Base-by-base conservation (phyloP, 176 grass and related monocot genomes). In the Eragrostis curvula region DNA sequence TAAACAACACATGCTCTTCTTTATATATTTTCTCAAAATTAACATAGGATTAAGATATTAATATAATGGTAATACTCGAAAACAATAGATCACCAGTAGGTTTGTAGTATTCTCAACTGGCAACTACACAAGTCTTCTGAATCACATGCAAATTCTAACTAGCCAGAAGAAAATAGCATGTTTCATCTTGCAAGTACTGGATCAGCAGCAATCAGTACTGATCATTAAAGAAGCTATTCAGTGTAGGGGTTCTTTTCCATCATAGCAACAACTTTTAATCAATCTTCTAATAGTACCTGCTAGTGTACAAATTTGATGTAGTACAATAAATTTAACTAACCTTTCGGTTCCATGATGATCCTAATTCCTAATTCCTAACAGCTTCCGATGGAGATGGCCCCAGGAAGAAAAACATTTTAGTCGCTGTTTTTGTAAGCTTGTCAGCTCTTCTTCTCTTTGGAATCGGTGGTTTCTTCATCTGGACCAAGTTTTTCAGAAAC, bases 401-500 rank as follows among this genome's bases (percentile, higher is more conserved):
- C 25, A 80, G 49, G 7, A 91, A 52, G 55, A 81, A 66, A 60
- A 81, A 81, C 75, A 58, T 12, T 10, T 16, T 64, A 9, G 20
- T 87, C 45, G 66, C 64, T 9, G 23, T 87, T 67, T 12, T 70
- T 17, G 23, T 80, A 6, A 87, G 77, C 70, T 4, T 83, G 20
- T 46, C n/a, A 1, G 48, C 13, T 45, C 7, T 81, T 62, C 55
- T 90, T n/a, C 81, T 91, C 18, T 15, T 91, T 2, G 76, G 62
- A 0, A 0, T 76, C 0, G 53, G 32, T 24, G 76, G 70, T 36
- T 81, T 84, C 75, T 84, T 79, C 81, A 9, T 84, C 12, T 91
- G 89, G 85, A 66, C 3, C 9, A 91, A 72, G 71, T 42, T 84
- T 36, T 70, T 84, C 62, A 91, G 66, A 81, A 76, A 56, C 3